Percentiles rank a stretch among this genome's conserved stretches.
These are phyloP conservation scores for Nicotiana tabacum DNA, from an alignment of 257 asterid species.

Conservation along the genomic window DNA sequence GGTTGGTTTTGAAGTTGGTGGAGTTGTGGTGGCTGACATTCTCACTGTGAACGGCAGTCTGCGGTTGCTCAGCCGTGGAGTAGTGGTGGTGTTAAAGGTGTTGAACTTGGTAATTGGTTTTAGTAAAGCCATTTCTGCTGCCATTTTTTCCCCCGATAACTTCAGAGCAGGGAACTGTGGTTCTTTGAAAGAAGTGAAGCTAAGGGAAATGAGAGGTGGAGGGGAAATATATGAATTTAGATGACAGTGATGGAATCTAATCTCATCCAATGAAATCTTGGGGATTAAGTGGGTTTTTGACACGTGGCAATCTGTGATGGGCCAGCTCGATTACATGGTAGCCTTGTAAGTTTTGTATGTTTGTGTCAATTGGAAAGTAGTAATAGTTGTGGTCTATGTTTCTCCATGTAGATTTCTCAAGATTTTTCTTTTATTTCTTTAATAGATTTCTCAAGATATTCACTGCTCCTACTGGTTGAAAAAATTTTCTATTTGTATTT, in stretches of 20 bases:
- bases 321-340: constrained; percentile 35
- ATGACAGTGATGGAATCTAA: constrained; percentile 27
- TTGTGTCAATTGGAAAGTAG: background rate
- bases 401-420: constrained; percentile 13
- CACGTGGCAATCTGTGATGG: constrained; percentile 51
- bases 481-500: background rate
- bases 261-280: constrained; percentile 71
- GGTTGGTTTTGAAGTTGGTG: constrained; percentile 25
- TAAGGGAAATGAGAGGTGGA: background rate
- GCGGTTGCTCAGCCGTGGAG: constrained; percentile 24
- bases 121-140: constrained; percentile 67
- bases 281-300: constrained; percentile 20
- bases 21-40: constrained; percentile 54
- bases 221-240: constrained; percentile 20
- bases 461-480: background rate
- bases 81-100: constrained; percentile 27
- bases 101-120: constrained; percentile 58
- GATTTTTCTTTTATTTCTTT: background rate
- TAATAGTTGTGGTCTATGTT: constrained; percentile 25
- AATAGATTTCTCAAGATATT: background rate
- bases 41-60: constrained; percentile 25
- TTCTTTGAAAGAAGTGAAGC: background rate
- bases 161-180: background rate
- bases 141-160: constrained; percentile 23
- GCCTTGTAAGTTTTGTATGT: constrained; percentile 8